Conservation (phyloP, 2,329 filamentous ascomycete species). For the Fusarium zealandicum region DNA sequence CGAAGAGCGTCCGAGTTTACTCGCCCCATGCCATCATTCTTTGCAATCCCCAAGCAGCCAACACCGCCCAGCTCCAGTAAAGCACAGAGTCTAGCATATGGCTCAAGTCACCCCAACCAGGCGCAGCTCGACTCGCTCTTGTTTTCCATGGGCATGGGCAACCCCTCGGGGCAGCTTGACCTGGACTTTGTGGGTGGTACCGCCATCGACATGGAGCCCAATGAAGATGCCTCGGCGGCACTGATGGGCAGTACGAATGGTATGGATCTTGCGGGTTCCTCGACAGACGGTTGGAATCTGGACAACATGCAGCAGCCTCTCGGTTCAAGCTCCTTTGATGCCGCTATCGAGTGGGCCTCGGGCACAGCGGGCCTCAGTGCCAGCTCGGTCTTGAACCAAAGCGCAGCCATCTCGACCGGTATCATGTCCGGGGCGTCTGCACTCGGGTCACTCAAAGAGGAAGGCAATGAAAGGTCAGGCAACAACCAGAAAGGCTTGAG, state of each 20-base stretch:
- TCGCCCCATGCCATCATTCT: constrained; percentile 43
- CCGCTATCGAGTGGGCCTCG: constrained; percentile 39
- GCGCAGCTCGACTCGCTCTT: constrained; percentile 38
- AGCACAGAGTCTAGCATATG: constrained; percentile 20
- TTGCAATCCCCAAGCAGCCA: constrained; percentile 23
- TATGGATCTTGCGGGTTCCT: constrained; percentile 39
- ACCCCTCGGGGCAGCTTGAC: constrained; percentile 35
- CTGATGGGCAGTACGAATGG: constrained; percentile 29
- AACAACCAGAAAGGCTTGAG: neutral
- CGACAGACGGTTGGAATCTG: constrained; percentile 41
- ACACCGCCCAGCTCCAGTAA: constrained; percentile 33
- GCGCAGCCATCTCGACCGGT: constrained; percentile 35
- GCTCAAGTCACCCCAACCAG: constrained; percentile 23
- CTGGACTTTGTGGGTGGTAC: constrained; percentile 42
- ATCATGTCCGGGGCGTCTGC: constrained; percentile 34
- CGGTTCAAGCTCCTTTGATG: constrained; percentile 35
- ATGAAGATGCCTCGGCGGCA: constrained; percentile 18
- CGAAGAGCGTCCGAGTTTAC: constrained; percentile 44
- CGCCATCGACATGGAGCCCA: constrained; percentile 40
- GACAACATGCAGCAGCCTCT: constrained; percentile 33
- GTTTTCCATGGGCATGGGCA: constrained; percentile 38
- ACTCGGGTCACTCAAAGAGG: constrained; percentile 25
- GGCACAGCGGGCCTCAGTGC: constrained; percentile 43
- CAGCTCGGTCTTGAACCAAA: constrained; percentile 41
- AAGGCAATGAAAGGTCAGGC: neutral